Conservation (phyloP, 495 filamentous ascomycete genomes). For the Chaetomidium leptoderma region DNA sequence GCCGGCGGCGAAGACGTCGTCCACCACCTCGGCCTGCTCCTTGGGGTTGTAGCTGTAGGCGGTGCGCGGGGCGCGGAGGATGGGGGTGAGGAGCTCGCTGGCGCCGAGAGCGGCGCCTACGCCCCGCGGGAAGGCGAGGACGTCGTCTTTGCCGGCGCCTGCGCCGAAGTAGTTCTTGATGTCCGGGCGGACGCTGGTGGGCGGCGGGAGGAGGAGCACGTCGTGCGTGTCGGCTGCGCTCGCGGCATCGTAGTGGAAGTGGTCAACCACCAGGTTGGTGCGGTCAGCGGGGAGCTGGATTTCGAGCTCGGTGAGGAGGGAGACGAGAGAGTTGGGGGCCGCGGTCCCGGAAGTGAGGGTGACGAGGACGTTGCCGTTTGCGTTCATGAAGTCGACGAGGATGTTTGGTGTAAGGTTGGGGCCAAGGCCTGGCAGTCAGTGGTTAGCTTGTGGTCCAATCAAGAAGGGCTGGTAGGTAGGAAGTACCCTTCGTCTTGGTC, state of each 20-base stretch:
- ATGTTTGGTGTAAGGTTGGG: constrained; percentile 79
- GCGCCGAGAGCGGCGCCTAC: constrained; percentile 78
- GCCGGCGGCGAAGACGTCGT: constrained; percentile 78
- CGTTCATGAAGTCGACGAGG: constrained; percentile 86
- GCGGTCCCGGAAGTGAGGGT: constrained; percentile 71
- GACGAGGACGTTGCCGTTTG: constrained; percentile 85
- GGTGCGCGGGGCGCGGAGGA: constrained; percentile 73
- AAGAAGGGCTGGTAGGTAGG: not conserved
- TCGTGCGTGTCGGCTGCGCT: constrained; percentile 81
- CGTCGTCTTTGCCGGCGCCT: constrained; percentile 42
- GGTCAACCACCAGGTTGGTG: constrained; percentile 78
- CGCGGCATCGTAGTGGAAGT: constrained; percentile 84
- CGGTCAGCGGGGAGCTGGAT: constrained; percentile 83
- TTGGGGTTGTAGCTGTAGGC: constrained; percentile 94
- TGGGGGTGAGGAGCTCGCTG: constrained; percentile 68
- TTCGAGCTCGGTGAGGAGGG: constrained; percentile 85
- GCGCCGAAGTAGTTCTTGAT: constrained; percentile 77
- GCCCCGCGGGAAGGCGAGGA: constrained; percentile 75
- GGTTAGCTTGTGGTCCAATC: constrained; percentile 7
- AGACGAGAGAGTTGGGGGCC: constrained; percentile 72
- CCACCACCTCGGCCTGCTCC: constrained; percentile 65
- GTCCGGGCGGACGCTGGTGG: constrained; percentile 57
- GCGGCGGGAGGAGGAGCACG: constrained; percentile 70
- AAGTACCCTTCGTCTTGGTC: constrained; percentile 78
- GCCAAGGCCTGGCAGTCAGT: constrained; percentile 68